Evolutionary conservation across 2,329 filamentous ascomycete species (phyloP), one percentile per base, ranked within the genome.

Genomic region (Penicillium sp.): DNA sequence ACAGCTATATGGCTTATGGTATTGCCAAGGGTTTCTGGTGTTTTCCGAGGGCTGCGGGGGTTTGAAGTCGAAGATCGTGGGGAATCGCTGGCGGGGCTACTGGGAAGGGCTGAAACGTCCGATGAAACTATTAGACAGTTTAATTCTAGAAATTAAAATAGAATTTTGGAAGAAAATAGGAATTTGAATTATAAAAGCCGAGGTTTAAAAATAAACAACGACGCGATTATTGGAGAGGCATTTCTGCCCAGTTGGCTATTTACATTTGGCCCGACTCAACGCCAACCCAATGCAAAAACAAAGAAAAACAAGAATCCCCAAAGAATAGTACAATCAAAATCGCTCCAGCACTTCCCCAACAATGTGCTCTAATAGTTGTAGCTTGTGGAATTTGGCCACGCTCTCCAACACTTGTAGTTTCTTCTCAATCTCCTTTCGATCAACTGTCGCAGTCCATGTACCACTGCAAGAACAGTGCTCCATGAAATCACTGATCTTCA

Each of bases 391-490:
- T 67, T 79, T 82, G 8, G 90, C 90, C 49, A 96, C 93, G 53
- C 84, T 86, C 64, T 80, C 82, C 75, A 91, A 88, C 5, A 96
- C 89, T 42, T 74, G 81, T 68, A 97, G 67, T 70, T 79, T 83
- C 71, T 80, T 84, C 68, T 84, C 75, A 27, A 93, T 78, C 29
- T 89, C 89, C 31, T 83, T 85, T 62, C 83, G 81, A 65, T 87
- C 83, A 59, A 93, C 81, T 21, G 86, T 90, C 63, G 86, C 86
- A 19, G 82, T 83, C 94, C 94, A 99, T 58, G 84, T 83, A 4
- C 94, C 94, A 60, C 90, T 91, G 79, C 94, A 99, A 12, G 88
- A 89, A 76, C 96, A 99, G 75, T 97, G 93, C 74, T 97, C 93
- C 87, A 94, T 92, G 68, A 97, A 96, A 69, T 97, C 93, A 72